These are phyloP conservation scores for Teratosphaeria epicoccoides DNA, from an alignment of 2,329 filamentous ascomycete genomes.

Conservation along the genomic window DNA sequence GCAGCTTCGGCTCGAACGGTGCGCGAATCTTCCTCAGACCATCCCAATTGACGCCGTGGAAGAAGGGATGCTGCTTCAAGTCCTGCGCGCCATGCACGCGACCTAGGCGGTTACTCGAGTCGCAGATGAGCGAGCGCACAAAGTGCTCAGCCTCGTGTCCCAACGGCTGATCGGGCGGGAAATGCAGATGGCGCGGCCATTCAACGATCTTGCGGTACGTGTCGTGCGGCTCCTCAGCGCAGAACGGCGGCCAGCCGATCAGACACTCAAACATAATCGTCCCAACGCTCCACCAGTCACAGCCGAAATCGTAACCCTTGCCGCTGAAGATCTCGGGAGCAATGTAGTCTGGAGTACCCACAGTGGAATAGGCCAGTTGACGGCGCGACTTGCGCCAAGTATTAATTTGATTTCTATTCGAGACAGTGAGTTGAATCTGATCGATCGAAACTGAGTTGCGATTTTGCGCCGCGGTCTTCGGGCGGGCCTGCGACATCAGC, in stretches of 20 bases:
- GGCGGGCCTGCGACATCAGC: conserved; percentile 55
- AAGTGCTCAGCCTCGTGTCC: conserved; percentile 83
- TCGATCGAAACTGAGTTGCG: conserved; percentile 91
- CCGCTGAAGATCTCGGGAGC: conserved; percentile 96
- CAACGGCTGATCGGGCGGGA: conserved; percentile 87
- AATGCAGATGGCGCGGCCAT: conserved; percentile 91
- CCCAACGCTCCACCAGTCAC: conserved; percentile 98
- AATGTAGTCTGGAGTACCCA: conserved; percentile 97
- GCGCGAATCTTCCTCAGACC: conserved; percentile 84
- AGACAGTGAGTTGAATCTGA: conserved; percentile 95
- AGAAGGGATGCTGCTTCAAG: conserved; percentile 91
- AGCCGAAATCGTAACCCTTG: conserved; percentile 90
- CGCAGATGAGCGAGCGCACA: conserved; percentile 87
- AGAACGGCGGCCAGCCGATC: conserved; percentile 98
- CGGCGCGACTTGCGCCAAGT: conserved; percentile 95
- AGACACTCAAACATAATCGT: conserved; percentile 99
- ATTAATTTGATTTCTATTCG: conserved; percentile 95
- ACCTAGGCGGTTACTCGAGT: conserved; percentile 83
- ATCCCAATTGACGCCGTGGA: conserved; percentile 93
- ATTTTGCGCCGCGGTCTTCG: conserved; percentile 46
- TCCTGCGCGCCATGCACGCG: conserved; percentile 72
- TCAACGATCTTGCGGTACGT: conserved; percentile 99
- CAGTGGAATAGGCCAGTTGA: conserved; percentile 94
- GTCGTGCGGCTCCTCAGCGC: conserved; percentile 91
- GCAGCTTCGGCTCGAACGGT: conserved; percentile 88